Evolutionary conservation across 2,329 filamentous ascomycete species (phyloP), one percentile per base, ranked within the genome.

Genomic region (Fusarium coffeatum): DNA sequence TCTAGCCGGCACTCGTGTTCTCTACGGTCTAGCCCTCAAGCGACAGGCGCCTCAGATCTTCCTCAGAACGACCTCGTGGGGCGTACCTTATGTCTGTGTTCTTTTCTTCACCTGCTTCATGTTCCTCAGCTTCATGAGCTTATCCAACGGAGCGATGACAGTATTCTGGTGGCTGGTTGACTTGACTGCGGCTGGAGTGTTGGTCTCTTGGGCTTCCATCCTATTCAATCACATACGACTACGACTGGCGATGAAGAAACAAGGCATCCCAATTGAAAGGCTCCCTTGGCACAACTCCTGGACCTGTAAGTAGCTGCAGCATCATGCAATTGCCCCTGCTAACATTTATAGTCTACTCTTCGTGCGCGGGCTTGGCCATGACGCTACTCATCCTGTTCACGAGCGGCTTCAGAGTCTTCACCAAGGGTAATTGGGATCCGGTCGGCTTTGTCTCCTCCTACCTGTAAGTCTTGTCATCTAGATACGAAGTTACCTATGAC

Each of bases 381-480:
- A 88, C 85, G 74, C 80, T 89, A 28, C 78, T 91, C 42, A 90
- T 93, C 64, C 80, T 94, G 6, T 82, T 93, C 42, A 93, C 92
- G 6, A 87, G 88, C 40, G 91, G 91, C 1, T 93, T 93, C 70
- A 74, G 81, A 3, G 86, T 88, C 6, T 91, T 91, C 62, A 88
- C 87, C 2, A 79, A 78, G 37, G 88, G 88, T 4, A 85, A 87
- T 60, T 90, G 88, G 88, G 81, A 85, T 58, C 74, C 86, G 1
- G 83, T 83, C 22, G 80, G 78, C 2, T 91, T 91, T 68, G 84
- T 90, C 3, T 89, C 88, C 1, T 85, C 87, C 0, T 91, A 91
- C 65, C 73, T 91, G 86, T 90, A 75, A 80, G 87, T 83, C 5
- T 1, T 32, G 5, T 9, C 5, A n/a, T 2, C 5, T 2, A 22